Conservation (phyloP, 495 filamentous ascomycete species). For the Sabuloglossum arenarium region DNA sequence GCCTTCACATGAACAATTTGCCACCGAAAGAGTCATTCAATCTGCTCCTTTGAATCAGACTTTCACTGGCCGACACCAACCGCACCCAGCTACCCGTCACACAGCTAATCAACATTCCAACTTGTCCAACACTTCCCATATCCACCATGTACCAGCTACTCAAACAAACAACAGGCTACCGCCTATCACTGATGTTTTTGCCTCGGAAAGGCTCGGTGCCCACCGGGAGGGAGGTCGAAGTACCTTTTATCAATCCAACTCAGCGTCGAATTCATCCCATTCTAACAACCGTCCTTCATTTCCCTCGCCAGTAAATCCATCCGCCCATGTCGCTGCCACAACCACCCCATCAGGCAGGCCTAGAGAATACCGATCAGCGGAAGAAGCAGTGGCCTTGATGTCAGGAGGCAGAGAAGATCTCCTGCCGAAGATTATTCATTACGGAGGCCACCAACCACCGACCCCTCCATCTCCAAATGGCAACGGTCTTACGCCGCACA, state of each 20-base stretch:
- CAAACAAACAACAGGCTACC: constrained; percentile 87
- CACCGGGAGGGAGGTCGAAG: constrained; percentile 20
- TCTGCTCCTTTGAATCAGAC: constrained; percentile 90
- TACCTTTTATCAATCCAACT: constrained; percentile 19
- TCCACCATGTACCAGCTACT: constrained; percentile 72
- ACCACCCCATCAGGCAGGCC: constrained; percentile 31
- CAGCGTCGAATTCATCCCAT: constrained; percentile 44
- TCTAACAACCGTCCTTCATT: constrained; percentile 44
- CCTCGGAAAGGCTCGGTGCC: constrained; percentile 53
- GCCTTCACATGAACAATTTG: constrained; percentile 86
- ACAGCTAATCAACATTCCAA: constrained; percentile 70
- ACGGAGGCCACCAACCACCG: constrained; percentile 74
- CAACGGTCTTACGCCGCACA: constrained; percentile 18
- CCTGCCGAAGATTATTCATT: constrained; percentile 83
- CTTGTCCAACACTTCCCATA: constrained; percentile 69
- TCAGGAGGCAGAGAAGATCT: constrained; percentile 82
- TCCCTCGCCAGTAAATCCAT: constrained; percentile 52
- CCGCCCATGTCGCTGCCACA: constrained; percentile 19
- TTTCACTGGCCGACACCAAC: constrained; percentile 76
- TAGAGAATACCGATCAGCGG: constrained; percentile 84
- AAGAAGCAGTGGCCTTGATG: constrained; percentile 79
- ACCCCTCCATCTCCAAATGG: constrained; percentile 69
- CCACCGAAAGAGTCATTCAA: constrained; percentile 88
- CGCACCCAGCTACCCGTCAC: constrained; percentile 64
- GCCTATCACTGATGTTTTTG: constrained; percentile 87